Base-by-base conservation (phyloP, 2,329 filamentous ascomycete species). In the Lizonia empirigonia region DNA sequence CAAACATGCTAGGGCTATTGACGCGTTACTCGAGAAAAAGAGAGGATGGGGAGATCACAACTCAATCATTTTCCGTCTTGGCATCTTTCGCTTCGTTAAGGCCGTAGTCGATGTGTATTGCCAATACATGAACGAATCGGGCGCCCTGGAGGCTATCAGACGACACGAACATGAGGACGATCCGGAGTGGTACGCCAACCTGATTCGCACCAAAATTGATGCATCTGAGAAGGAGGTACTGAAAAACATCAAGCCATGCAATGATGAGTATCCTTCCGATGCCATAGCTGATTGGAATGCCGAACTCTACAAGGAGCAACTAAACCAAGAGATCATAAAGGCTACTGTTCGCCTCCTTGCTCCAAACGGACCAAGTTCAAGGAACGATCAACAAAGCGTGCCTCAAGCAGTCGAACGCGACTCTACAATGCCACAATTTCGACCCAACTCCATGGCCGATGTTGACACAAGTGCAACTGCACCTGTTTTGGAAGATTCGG, bases 351-450 rank as follows among this genome's bases (percentile, higher is more conserved):
- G 33, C 16, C 27, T 52, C 2, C 34, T 52, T 7, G 30, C 41
- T 4, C 22, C 26, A 10, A 19, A 30, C 27, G 18, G 33, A 32
- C 3, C 13, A 22, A n/a, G 9, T 13, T 5, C 24, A 7, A 8
- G 2, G 7, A 15, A 22, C 20, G 32, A 33, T n/a, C 24, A 15
- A 9, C 8, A 13, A 7, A 15, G 10, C 8, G 6, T 10, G 22
- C 5, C 12, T 26, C 8, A 4, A 2, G 26, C 20, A 9, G 62
- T 62, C 58, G 63, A 19, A 10, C 38, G n/a, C 10, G 87, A 90
- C 60, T 83, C 83, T 7, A 89, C 86, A 0, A 77, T 89, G 69
- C 86, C 86, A 7, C 86, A 89, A 60, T 88, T 88, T 64, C 80
- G 84, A 5, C 86, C 85, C n/a, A 82, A 87, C 57, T 77, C 71